A percentile compares a stretch with the other conserved stretches of the same genome.
These are phyloP conservation scores for Candida tetrigidarum DNA, from an alignment of 1,139 yeast species.

Conservation along the genomic window DNA sequence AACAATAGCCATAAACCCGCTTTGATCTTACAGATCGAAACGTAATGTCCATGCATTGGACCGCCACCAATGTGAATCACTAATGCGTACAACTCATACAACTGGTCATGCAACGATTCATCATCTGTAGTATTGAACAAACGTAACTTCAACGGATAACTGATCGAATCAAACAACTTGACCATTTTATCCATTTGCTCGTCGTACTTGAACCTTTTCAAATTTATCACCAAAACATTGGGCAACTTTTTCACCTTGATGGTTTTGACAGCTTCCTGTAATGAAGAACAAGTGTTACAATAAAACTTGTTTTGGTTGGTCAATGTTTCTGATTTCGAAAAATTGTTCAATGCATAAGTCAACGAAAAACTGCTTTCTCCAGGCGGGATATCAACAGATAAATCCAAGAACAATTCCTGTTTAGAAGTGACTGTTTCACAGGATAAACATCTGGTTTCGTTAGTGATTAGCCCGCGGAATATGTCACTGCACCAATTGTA, in stretches of 20 bases:
- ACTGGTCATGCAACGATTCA: slow-evolving; percentile 37
- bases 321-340: slow-evolving; percentile 83
- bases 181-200: slow-evolving; percentile 83
- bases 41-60: slow-evolving; percentile 97
- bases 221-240: slow-evolving; percentile 75
- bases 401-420: slow-evolving; percentile 85
- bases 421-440: slow-evolving; percentile 88
- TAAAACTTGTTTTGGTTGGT: slow-evolving; percentile 90
- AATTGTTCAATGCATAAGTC: slow-evolving; percentile 75
- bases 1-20: slow-evolving; percentile 87
- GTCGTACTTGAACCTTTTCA: slow-evolving; percentile 90
- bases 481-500: slow-evolving; percentile 66
- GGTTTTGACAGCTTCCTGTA: slow-evolving; percentile 95
- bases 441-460: slow-evolving; percentile 86
- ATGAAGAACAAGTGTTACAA: slow-evolving; percentile 87
- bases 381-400: slow-evolving; percentile 83
- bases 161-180: slow-evolving; percentile 83
- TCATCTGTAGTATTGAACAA: slow-evolving; percentile 73
- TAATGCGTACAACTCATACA: slow-evolving; percentile 82
- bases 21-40: slow-evolving; percentile 80
- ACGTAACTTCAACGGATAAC: slow-evolving; percentile 75
- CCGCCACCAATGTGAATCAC: slow-evolving; percentile 98
- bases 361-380: slow-evolving; percentile 65
- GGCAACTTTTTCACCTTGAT: slow-evolving; percentile 83
- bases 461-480: slow-evolving; percentile 85